A percentile compares a stretch with the other conserved stretches of the same genome.
These are phyloP conservation scores for Hamamelis virginiana DNA, from an alignment of 164 flowering plant species.

Conservation along the genomic window DNA sequence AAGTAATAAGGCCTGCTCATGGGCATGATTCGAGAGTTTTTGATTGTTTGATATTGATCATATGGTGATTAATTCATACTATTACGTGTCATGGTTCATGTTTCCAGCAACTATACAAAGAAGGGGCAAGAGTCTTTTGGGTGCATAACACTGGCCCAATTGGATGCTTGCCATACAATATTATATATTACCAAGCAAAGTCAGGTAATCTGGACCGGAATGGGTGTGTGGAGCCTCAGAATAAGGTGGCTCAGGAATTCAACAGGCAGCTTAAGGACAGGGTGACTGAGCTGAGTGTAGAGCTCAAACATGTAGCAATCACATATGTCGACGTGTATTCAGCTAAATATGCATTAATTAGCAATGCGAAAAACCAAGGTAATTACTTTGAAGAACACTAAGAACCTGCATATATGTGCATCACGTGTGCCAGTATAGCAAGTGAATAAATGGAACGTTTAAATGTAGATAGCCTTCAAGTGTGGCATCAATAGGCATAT, in stretches of 20 bases:
- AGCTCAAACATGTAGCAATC: constrained; percentile 40
- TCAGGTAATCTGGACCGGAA: constrained; percentile 37
- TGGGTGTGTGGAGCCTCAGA: constrained; percentile 62
- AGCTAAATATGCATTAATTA: constrained; percentile 53
- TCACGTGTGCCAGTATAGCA: background rate
- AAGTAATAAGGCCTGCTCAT: constrained; percentile 10
- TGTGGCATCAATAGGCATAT: too few relatives aligned
- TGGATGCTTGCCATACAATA: constrained; percentile 63
- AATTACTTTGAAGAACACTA: constrained; percentile 5
- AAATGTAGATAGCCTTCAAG: background rate
- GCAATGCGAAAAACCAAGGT: constrained; percentile 51
- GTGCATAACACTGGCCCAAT: constrained; percentile 78
- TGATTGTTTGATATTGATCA: background rate
- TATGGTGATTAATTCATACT: background rate
- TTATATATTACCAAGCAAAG: constrained; percentile 27
- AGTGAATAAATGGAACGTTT: background rate
- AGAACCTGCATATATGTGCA: too few relatives aligned
- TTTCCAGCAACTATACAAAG: constrained; percentile 45
- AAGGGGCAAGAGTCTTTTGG: constrained; percentile 74
- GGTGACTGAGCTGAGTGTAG: constrained; percentile 33
- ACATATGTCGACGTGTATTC: constrained; percentile 65
- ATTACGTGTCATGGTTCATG: constrained; percentile 1
- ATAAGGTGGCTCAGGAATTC: constrained; percentile 59
- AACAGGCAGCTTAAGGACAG: constrained; percentile 56
- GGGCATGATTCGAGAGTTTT: background rate